Conservation (phyloP, 352 stramenopile genomes). For the Phytophthora quininea region DNA sequence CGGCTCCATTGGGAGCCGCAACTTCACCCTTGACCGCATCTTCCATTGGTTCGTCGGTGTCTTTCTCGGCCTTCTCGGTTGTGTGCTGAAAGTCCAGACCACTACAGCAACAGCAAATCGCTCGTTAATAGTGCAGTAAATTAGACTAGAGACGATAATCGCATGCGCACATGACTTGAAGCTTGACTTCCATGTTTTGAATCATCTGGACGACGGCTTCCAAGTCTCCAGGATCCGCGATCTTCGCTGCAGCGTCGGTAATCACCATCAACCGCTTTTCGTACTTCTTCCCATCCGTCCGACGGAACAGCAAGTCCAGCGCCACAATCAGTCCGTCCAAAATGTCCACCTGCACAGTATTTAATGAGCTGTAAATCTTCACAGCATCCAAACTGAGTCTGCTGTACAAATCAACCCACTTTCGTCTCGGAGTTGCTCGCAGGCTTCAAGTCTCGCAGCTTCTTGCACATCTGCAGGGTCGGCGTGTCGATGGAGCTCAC, state of each 20-base stretch:
- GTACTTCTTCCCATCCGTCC: conserved; percentile 81
- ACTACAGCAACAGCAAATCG: conserved; percentile 11
- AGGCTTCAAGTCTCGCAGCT: conserved; percentile 46
- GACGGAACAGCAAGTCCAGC: conserved; percentile 79
- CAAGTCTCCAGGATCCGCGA: conserved; percentile 66
- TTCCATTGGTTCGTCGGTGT: conserved; percentile 21
- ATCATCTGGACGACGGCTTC: conserved; percentile 80
- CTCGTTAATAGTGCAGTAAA: conserved; percentile 3
- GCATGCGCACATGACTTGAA: conserved; percentile 75
- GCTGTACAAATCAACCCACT: conserved; percentile 12
- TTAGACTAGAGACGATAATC: background rate
- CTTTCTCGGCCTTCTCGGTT: conserved; percentile 32
- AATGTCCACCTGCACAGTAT: conserved; percentile 55
- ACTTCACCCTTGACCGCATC: conserved; percentile 40
- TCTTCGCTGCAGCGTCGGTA: conserved; percentile 69
- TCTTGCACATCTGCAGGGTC: conserved; percentile 67
- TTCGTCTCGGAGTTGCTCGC: conserved; percentile 32
- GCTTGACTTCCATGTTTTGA: conserved; percentile 75
- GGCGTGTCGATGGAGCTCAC: conserved; percentile 66
- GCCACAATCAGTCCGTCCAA: conserved; percentile 83
- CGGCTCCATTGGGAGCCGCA: conserved; percentile 7
- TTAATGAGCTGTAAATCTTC: too few relatives aligned
- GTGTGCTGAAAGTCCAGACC: conserved; percentile 73
- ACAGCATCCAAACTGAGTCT: background rate
- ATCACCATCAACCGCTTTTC: conserved; percentile 79